Base-by-base conservation (phyloP, 2,329 filamentous ascomycete species). In the Monilinia aucupariae region DNA sequence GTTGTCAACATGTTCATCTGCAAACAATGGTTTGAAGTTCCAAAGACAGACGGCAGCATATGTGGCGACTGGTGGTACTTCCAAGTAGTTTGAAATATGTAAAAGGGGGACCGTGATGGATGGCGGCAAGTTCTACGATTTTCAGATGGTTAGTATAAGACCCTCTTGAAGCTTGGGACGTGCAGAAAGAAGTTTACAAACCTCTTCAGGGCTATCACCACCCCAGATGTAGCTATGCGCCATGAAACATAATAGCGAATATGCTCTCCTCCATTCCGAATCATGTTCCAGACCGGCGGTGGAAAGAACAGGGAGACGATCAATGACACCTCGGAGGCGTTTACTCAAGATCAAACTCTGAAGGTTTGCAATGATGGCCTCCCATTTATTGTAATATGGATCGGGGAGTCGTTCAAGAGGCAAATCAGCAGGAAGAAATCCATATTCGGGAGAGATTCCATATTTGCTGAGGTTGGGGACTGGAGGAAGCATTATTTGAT, bases 181-280 rank as follows among this genome's bases (percentile, higher is more conserved):
- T 4, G 25, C 6, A 20, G 63, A 49, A 30, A 30, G n/a, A 51
- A 47, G n/a, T 53, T 6, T 13, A 69, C 74, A 61, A 68, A 86
- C 84, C 76, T 96, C 92, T 68, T 84, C 82, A 52, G 94, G 92
- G 70, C 81, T 84, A 72, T 96, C 89, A 75, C 91, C 93, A 72
- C 91, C 91, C 94, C 94, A 99, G 73, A 99, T 91, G 78, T 97
- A 99, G 69, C 88, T 90, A 78, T 99, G 93, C 43, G 92, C 84
- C 76, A 97, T 91, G 77, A 97, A 97, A 64, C 86, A 89, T 63
- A 99, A 82, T 61, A 97, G 82, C 64, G 89, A 89, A 78, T 97
- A 97, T 66, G 94, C 94, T 71, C 94, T 85, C 72, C 91, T 86
- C 94, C 93, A 97, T 82, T 99, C 92, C 64, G 89, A 82, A 71